Conservation (phyloP, 257 asterid genomes). For the Lycium barbarum region DNA sequence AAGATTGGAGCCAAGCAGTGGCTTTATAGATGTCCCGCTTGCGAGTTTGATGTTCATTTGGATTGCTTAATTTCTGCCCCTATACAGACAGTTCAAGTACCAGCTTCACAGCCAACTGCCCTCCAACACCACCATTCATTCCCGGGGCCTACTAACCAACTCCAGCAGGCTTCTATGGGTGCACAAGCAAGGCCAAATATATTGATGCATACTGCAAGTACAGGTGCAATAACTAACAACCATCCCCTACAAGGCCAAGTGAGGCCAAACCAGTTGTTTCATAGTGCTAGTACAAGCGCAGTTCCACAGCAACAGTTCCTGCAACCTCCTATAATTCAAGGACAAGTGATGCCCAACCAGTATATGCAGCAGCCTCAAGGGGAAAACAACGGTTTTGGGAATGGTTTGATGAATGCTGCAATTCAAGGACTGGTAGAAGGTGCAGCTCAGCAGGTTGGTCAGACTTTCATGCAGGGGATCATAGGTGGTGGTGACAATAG, state of each 20-base stretch:
- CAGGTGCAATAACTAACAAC: constrained; percentile 22
- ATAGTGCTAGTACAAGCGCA: constrained; percentile 26
- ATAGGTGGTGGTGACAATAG: constrained; percentile 31
- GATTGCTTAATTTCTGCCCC: constrained; percentile 44
- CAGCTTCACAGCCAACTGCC: constrained; percentile 4
- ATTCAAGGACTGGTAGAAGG: constrained; percentile 50
- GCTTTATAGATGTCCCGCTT: constrained; percentile 61
- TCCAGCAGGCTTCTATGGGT: constrained; percentile 29
- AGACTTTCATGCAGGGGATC: constrained; percentile 43
- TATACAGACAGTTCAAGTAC: not conserved
- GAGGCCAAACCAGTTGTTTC: constrained; percentile 26
- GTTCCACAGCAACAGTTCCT: constrained; percentile 18
- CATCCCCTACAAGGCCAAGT: constrained; percentile 18
- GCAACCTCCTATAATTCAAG: constrained; percentile 5
- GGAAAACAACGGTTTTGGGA: not conserved
- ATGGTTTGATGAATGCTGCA: constrained; percentile 25
- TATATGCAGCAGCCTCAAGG: constrained; percentile 21
- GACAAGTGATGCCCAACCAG: constrained; percentile 37
- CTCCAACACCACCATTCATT: constrained; percentile 40
- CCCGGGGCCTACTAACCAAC: constrained; percentile 35
- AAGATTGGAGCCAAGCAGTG: constrained; percentile 59
- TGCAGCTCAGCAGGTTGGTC: constrained; percentile 52
- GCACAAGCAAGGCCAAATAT: constrained; percentile 10
- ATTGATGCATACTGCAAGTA: not conserved
- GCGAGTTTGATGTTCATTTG: constrained; percentile 66